A percentile compares a stretch with the other conserved stretches of the same genome.
Evolutionary conservation across 495 filamentous ascomycete genomes (phyloP).

Genomic region (Neurospora sp.): DNA sequence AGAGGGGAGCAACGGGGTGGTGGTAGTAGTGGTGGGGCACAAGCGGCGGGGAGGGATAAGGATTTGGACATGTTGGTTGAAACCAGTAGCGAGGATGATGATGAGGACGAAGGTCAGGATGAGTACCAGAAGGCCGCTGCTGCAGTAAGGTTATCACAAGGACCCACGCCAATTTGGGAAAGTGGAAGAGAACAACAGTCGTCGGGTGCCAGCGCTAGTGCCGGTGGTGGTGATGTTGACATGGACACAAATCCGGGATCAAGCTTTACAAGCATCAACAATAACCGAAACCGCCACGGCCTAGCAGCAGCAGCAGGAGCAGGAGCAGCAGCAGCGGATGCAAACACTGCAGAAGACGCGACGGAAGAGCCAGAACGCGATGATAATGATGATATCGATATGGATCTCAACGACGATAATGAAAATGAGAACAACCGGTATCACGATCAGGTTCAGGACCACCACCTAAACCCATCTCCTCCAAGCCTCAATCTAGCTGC

Average conservation of each 20-base stretch:
- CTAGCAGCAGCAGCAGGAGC: not conserved
- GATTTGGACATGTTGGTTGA: slow-evolving; percentile 47
- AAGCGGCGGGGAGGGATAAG: slow-evolving; percentile 14
- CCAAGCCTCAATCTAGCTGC: not conserved
- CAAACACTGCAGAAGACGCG: not conserved
- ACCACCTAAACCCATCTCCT: too few species aligned
- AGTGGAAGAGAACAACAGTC: not conserved
- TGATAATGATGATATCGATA: not conserved
- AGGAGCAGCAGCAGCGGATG: not conserved
- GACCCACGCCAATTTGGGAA: not conserved
- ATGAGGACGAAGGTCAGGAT: slow-evolving; percentile 17
- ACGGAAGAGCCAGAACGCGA: not conserved
- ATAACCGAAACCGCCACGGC: not conserved
- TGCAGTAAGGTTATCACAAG: not conserved
- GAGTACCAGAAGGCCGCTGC: not conserved
- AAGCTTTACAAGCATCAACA: not conserved
- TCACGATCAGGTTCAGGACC: not conserved
- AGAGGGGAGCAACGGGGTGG: not conserved
- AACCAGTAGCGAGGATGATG: slow-evolving; percentile 20
- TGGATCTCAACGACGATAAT: not conserved
- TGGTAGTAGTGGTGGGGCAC: not conserved
- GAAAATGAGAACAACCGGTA: not conserved
- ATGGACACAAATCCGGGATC: not conserved
- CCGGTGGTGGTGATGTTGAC: not conserved
- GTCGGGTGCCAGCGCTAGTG: not conserved